These are phyloP conservation scores for Leishmania major DNA, from an alignment of 208 protist genomes.

Conservation along the genomic window DNA sequence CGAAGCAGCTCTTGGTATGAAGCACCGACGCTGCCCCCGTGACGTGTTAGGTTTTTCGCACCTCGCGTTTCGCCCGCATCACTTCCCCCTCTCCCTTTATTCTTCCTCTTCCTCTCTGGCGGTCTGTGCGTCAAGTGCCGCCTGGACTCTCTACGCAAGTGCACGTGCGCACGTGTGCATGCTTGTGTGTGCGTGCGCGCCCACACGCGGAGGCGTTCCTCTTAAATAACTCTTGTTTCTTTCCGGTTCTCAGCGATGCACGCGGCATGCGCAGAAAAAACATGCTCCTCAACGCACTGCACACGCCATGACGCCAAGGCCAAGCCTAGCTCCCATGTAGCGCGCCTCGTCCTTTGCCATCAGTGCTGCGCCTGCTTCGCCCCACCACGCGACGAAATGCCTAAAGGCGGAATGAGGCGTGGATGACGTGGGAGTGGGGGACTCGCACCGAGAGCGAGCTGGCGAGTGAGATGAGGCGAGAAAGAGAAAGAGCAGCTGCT, in stretches of 20 bases:
- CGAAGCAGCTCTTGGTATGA: slow-evolving; percentile 2
- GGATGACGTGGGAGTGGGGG: background rate
- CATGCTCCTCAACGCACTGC: background rate
- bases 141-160: background rate
- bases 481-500: background rate
- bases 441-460: background rate
- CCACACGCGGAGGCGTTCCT: background rate
- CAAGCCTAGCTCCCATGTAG: background rate
- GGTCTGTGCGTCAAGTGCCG: background rate
- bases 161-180: background rate
- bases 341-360: background rate
- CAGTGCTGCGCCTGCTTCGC: background rate
- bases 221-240: background rate
- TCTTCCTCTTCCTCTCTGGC: background rate
- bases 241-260: background rate
- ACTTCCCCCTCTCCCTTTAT: background rate
- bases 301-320: background rate
- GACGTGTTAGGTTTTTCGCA: background rate
- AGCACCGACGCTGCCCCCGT: background rate
- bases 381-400: background rate
- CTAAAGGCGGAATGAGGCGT: background rate
- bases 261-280: background rate
- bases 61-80: background rate
- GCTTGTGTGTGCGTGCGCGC: too few species aligned
- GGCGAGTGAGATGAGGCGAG: background rate